These are phyloP conservation scores for Hymenoscyphus repandus DNA, from an alignment of 2,329 filamentous ascomycete species.

Conservation along the genomic window DNA sequence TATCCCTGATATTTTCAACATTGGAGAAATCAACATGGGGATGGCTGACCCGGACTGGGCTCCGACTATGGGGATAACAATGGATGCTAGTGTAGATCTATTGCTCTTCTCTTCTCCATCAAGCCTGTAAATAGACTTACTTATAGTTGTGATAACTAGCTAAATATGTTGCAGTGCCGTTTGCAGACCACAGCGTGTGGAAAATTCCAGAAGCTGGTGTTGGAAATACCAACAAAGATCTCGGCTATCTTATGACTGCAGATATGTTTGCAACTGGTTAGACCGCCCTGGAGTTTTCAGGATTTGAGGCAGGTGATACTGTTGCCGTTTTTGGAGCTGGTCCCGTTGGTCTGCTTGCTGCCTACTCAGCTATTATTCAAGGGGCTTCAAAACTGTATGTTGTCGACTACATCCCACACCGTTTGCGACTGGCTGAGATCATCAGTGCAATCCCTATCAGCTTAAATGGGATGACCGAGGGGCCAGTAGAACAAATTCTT, in stretches of 20 bases:
- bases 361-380: conserved; percentile 54
- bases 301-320: conserved; percentile 53
- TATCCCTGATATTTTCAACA: conserved; percentile 23
- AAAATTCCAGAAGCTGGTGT: conserved; percentile 42
- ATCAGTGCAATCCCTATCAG: conserved; percentile 57
- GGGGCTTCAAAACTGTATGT: conserved; percentile 56
- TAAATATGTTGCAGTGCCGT: conserved; percentile 58
- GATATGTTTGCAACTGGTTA: conserved; percentile 46
- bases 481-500: conserved; percentile 56
- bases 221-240: conserved; percentile 48
- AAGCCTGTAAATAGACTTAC: background rate
- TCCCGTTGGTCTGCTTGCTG: conserved; percentile 59
- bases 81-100: conserved; percentile 31
- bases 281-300: conserved; percentile 50
- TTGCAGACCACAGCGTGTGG: conserved; percentile 60
- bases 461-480: conserved; percentile 45
- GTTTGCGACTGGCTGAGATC: conserved; percentile 51
- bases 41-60: conserved; percentile 37
- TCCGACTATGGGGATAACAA: conserved; percentile 41
- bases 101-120: background rate
- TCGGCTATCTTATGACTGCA: conserved; percentile 50
- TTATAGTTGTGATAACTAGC: too few species aligned
- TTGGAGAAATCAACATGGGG: conserved; percentile 45
- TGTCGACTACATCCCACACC: conserved; percentile 56
- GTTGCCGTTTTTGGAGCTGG: conserved; percentile 59